These are phyloP conservation scores for Phaeosphaeria sp. DNA, from an alignment of 2,329 filamentous ascomycete genomes.

Conservation along the genomic window DNA sequence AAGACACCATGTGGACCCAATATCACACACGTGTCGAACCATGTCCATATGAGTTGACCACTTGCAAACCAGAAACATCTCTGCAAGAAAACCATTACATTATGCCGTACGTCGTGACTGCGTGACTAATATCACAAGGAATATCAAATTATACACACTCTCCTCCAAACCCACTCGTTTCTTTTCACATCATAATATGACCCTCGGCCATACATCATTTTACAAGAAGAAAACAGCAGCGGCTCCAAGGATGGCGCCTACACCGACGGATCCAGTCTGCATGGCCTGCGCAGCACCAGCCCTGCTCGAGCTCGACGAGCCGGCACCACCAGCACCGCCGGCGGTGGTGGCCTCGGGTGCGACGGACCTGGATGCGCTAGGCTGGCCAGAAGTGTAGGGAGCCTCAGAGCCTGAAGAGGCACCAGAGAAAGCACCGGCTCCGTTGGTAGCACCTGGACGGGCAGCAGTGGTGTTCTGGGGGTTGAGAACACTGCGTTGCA, in stretches of 20 bases:
- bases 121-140: background rate
- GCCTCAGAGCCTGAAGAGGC: conserved; percentile 57
- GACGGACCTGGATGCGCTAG: conserved; percentile 53
- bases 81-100: background rate
- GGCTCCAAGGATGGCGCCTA: conserved; percentile 56
- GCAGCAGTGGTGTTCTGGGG: conserved; percentile 55
- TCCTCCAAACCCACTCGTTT: background rate
- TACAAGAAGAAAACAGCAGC: conserved; percentile 46
- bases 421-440: conserved; percentile 60
- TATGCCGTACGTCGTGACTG: background rate
- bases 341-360: conserved; percentile 43
- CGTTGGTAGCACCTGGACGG: conserved; percentile 52
- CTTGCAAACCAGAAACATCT: too few species aligned
- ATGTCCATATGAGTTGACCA: too few species aligned
- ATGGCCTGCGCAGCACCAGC: conserved; percentile 34
- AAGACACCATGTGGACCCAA: too few species aligned
- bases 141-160: background rate
- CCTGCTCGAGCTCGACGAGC: conserved; percentile 24
- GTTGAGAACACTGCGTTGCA: conserved; percentile 59
- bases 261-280: conserved; percentile 53
- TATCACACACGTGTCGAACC: too few species aligned
- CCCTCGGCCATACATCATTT: background rate
- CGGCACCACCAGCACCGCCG: conserved; percentile 25
- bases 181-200: background rate
- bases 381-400: conserved; percentile 64